Conservation (phyloP, 192 early-diverging fungal genomes). For the Linnemannia elongata region DNA sequence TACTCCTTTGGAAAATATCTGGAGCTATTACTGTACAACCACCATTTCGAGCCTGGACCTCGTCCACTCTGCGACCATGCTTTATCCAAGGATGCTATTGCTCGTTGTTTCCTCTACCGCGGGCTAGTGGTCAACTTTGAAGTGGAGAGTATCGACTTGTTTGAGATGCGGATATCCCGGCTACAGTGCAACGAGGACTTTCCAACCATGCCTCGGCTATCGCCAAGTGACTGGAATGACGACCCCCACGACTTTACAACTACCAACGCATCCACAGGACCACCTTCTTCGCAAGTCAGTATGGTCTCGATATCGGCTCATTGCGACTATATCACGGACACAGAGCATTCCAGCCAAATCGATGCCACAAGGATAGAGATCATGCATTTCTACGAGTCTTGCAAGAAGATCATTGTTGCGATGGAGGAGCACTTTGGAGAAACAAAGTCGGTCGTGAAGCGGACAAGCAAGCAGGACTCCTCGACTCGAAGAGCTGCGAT, state of each 20-base stretch:
- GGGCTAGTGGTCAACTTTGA: constrained; percentile 80
- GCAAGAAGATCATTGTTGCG: constrained; percentile 59
- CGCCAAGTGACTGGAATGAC: constrained; percentile 50
- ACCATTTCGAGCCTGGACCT: constrained; percentile 61
- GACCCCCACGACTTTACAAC: constrained; percentile 54
- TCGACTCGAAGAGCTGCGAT: not conserved
- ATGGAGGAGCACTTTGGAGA: constrained; percentile 58
- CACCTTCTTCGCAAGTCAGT: not conserved
- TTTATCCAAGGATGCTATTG: constrained; percentile 62
- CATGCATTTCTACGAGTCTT: constrained; percentile 61
- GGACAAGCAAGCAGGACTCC: not conserved
- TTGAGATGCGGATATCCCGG: constrained; percentile 76
- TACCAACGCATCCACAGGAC: not conserved
- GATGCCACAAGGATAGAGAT: constrained; percentile 58
- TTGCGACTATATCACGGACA: constrained; percentile 48
- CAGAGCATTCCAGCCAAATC: constrained; percentile 38
- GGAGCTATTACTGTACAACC: constrained; percentile 86
- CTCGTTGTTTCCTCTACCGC: constrained; percentile 81
- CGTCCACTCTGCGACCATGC: constrained; percentile 68
- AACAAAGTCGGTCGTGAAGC: constrained; percentile 40
- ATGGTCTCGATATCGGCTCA: constrained; percentile 25
- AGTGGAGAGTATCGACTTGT: constrained; percentile 72
- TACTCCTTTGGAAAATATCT: constrained; percentile 97
- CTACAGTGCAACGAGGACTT: constrained; percentile 62
- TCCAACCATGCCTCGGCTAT: constrained; percentile 43